Percentiles rank a stretch among this genome's conserved stretches.
Evolutionary conservation across 805 yeast genomes (phyloP).

Genomic region (Ogataea allantospora): DNA sequence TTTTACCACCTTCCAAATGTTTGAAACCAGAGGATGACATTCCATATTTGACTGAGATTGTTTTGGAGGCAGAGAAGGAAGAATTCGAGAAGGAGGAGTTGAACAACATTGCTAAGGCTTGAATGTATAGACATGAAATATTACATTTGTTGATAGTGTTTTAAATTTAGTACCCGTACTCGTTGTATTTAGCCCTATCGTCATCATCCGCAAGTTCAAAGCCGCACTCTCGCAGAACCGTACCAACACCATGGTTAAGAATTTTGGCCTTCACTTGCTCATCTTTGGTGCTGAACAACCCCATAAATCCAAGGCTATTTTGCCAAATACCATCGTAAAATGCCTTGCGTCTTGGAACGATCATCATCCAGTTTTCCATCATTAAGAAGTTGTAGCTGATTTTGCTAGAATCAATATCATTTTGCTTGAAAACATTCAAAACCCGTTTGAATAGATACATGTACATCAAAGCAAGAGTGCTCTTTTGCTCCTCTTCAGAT

Average conservation of each 20-base stretch:
- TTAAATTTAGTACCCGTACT: conserved; percentile 53
- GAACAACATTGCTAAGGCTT: conserved; percentile 58
- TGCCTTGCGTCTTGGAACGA: conserved; percentile 75
- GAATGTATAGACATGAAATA: conserved; percentile 8
- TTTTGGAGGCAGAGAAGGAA: conserved; percentile 93
- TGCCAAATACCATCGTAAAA: conserved; percentile 57
- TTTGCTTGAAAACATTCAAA: conserved; percentile 62
- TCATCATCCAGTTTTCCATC: conserved; percentile 79
- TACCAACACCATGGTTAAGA: conserved; percentile 44
- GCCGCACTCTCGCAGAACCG: conserved; percentile 64
- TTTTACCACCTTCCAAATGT: conserved; percentile 79
- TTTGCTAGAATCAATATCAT: conserved; percentile 35
- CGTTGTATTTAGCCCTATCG: conserved; percentile 50
- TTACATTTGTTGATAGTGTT: conserved; percentile 3
- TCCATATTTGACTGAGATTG: conserved; percentile 82
- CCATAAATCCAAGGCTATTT: conserved; percentile 79
- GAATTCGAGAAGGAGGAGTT: conserved; percentile 82
- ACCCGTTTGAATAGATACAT: conserved; percentile 70
- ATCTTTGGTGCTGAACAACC: conserved; percentile 74
- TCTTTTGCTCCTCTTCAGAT: conserved; percentile 44
- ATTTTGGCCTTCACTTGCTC: conserved; percentile 51
- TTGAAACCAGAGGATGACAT: conserved; percentile 76
- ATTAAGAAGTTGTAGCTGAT: conserved; percentile 78
- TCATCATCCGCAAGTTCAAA: conserved; percentile 54
- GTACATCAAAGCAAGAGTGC: conserved; percentile 64